Evolutionary conservation across 2,329 filamentous ascomycete species (phyloP), one percentile per base, ranked within the genome.

Genomic region (Cordyceps cateniannulata): DNA sequence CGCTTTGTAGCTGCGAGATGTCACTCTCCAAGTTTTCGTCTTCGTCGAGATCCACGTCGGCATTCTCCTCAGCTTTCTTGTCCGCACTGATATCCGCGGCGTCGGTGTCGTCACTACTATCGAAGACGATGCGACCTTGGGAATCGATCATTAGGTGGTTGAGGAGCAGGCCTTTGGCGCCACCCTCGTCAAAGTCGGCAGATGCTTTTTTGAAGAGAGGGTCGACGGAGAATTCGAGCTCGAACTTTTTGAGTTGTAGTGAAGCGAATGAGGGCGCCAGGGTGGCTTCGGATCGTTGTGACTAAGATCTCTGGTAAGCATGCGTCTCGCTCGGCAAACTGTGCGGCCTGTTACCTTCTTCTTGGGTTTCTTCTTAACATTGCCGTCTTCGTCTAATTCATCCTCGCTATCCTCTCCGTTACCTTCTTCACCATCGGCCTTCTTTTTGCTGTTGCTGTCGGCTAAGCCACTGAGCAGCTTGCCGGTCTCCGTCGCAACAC

Each of bases 141-240:
- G 85, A 85, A 73, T 99, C 95, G 65, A 99, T 97, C 70, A 93
- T 91, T n/a, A 99, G 81, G 74, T 99, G 93, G 70, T 99, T 99
- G 35, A 99, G 82, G 22, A 99, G 81, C 47, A 99, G 80, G 22
- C 95, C 95, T 75, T 98, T 99, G 61, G 95, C 95, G 61, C 95
- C 95, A 22, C 95, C 95, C 76, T 99, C 95, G 71, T 99, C 95
- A 66, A 99, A 99, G 76, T 99, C 95, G 48, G 95, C 95, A 6
- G 93, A 96, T 0, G 93, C 93, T 71, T 99, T 99, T 71, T 99
- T 99, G 83, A 99, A 99, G n/a, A 99, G 77, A 2, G 95, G 95
- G 70, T 99, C 95, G 5, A 99, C 93, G 0, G 93, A 87, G 66
- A 99, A 97, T 70, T 99, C 95, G 49, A 98, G 82, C 68, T 99